Evolutionary conservation across 805 yeast genomes (phyloP), one percentile per base, ranked within the genome.

Genomic region (Wickerhamiella alocasiicola): DNA sequence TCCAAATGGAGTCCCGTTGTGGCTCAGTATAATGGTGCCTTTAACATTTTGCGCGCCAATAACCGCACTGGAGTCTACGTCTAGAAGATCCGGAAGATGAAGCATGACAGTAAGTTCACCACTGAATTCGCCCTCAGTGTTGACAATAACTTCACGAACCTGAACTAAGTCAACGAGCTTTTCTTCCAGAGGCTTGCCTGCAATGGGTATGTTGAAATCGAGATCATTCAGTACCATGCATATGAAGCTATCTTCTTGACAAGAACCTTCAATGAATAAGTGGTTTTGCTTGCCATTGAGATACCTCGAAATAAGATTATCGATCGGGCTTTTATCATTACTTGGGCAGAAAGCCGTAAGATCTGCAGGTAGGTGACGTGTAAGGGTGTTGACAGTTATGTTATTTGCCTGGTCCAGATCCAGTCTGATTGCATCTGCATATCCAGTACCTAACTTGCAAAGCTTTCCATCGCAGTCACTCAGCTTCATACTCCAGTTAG

Each of bases 1-100:
- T 5, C 70, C 67, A 52, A 74, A 72, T 41, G 60, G 61, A 12
- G 43, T 46, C 2, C 53, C 63, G 5, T 63, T 49, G 45, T 68
- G 67, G 37, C 50, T 61, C 27, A 74, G 51, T 30, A 57, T 56
- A 9, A 70, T 61, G 4, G 50, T 39, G 5, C 77, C 77, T 42
- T 62, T 61, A 1, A 71, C 56, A 12, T 57, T 52, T 3, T 55
- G 47, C 1, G 70, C 66, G 2, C 50, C 43, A 1, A 68, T 31
- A 4, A 43, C 45, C n/a, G 55, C 44, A 12, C 42, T 39, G 12
- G 43, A 24, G 24, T 51, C 49, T 21, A 59, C 44, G 13, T 40
- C 41, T 6, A 59, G 17, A 7, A 46, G 18, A 4, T 18, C 21
- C 15, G 63, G 63, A 6, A 55, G 44, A 21, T 36, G 44, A 9